Conservation (phyloP, 257 asterid genomes). For the Lavandula angustifolia region DNA sequence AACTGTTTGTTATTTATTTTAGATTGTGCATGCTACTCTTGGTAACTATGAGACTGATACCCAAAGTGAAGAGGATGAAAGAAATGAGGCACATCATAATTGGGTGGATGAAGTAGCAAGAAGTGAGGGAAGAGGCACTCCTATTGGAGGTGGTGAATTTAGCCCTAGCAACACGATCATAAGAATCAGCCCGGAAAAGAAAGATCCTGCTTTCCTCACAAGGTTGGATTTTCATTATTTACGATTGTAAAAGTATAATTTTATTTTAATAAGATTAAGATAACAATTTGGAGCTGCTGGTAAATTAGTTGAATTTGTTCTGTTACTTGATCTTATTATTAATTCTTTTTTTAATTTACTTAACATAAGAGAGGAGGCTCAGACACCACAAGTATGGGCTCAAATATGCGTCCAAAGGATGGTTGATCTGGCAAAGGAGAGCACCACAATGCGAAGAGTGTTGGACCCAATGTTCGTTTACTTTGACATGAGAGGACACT, state of each 20-base stretch:
- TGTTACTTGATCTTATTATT: constrained; percentile 5
- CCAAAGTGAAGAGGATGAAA: constrained; percentile 58
- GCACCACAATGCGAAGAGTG: constrained; percentile 81
- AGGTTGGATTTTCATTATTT: constrained; percentile 49
- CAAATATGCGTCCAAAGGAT: constrained; percentile 86
- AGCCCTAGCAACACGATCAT: constrained; percentile 58
- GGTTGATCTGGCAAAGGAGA: constrained; percentile 89
- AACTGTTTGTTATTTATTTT: constrained; percentile 28
- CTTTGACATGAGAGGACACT: constrained; percentile 71
- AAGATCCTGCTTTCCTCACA: constrained; percentile 71
- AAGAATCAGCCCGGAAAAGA: constrained; percentile 68
- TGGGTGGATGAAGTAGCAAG: constrained; percentile 98
- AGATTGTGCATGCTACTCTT: constrained; percentile 79
- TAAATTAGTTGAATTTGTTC: constrained; percentile 9
- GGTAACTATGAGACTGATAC: constrained; percentile 70
- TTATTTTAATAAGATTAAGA: not conserved
- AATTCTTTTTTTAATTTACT: constrained; percentile 14
- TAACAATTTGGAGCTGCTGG: constrained; percentile 20
- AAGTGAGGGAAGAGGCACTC: constrained; percentile 78
- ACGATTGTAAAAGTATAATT: not conserved
- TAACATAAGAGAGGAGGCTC: constrained; percentile 75
- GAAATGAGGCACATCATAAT: constrained; percentile 78
- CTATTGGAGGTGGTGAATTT: constrained; percentile 58
- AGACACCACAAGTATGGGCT: constrained; percentile 89
- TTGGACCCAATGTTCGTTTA: constrained; percentile 86